Evolutionary conservation across 2,329 filamentous ascomycete genomes (phyloP).

Genomic region (Aspergillus quadricinctus): DNA sequence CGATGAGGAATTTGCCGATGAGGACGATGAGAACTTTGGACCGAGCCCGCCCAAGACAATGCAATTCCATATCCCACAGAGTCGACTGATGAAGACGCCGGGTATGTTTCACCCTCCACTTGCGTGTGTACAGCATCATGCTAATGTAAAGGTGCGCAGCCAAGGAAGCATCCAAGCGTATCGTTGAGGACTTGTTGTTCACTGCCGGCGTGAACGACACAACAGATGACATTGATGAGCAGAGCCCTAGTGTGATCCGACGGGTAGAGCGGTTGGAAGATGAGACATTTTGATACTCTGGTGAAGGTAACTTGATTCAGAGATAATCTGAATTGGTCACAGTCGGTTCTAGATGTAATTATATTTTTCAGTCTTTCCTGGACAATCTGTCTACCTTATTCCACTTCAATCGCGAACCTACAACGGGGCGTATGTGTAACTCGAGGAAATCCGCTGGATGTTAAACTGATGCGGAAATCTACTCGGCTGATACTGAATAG

Average conservation of each 20-base stretch:
- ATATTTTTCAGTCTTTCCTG: not conserved
- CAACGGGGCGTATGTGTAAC: not conserved
- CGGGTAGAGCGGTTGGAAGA: conserved; percentile 40
- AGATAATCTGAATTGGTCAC: not conserved
- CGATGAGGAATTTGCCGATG: conserved; percentile 61
- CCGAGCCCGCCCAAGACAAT: conserved; percentile 82
- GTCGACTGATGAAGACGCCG: conserved; percentile 46
- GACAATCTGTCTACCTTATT: not conserved
- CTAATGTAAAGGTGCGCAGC: conserved; percentile 25
- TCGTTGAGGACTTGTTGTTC: conserved; percentile 45
- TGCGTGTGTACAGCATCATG: not conserved
- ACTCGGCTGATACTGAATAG: not conserved
- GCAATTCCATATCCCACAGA: conserved; percentile 50
- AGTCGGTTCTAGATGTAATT: not conserved
- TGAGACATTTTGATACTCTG: conserved; percentile 40
- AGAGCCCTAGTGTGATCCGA: conserved; percentile 45
- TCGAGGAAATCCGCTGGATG: not conserved
- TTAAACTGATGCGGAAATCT: not conserved
- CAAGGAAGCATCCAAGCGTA: conserved; percentile 47
- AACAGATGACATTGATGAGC: conserved; percentile 34
- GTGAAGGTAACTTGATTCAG: not conserved
- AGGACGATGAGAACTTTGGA: conserved; percentile 57
- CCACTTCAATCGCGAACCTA: not conserved
- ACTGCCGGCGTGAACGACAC: conserved; percentile 43
- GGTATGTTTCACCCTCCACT: conserved; percentile 27